Base-by-base conservation (phyloP, 2,329 filamentous ascomycete species). In the Grosmannia penicillata region DNA sequence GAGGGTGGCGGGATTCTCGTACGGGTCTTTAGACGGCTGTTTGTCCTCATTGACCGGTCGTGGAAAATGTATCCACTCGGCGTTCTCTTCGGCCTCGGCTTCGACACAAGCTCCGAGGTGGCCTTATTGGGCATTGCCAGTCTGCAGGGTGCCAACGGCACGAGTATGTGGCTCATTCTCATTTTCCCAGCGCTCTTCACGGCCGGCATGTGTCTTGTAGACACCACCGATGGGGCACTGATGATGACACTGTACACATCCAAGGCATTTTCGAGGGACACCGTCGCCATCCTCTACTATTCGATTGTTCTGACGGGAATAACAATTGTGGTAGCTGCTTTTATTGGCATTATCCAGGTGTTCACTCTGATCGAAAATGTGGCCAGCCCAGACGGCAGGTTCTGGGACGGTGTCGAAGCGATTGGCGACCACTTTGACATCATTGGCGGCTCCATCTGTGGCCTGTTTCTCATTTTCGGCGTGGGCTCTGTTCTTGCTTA, bases 51-150 rank as follows among this genome's bases (percentile, higher is more conserved):
- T 24, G 74, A 80, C 48, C 61, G 72, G 6, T 81, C 83, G 0
- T 96, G 89, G 89, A 96, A 96, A 57, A 94, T 94, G 86, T 91
- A 93, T 48, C 86, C 85, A 0, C 63, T 94, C 0, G 89, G 89
- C 0, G 68, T 96, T 0, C 62, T 96, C 5, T 96, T 89, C 51
- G 91, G 89, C 0, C 66, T 96, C 0, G 91, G 89, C 0, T 96
- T 98, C 54, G 91, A 96, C 54, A 96, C 91, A 0, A 93, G 82
- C 29, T 93, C 84, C 8, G 89, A 98, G 56, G 83, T 96, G 51
- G 89, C 91, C 0, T 69, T 98, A 8, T 60, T 98, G 1, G 91
- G 89, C 0, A 93, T 96, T 45, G 82, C 84, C 0, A 86, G 82
- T 23, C 76, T 98, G 2, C 82, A 95, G 51, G 87, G 82, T 0